Evolutionary conservation across 768 basidiomycete species (phyloP).

Genomic region (Kwoniella dejecticola): DNA sequence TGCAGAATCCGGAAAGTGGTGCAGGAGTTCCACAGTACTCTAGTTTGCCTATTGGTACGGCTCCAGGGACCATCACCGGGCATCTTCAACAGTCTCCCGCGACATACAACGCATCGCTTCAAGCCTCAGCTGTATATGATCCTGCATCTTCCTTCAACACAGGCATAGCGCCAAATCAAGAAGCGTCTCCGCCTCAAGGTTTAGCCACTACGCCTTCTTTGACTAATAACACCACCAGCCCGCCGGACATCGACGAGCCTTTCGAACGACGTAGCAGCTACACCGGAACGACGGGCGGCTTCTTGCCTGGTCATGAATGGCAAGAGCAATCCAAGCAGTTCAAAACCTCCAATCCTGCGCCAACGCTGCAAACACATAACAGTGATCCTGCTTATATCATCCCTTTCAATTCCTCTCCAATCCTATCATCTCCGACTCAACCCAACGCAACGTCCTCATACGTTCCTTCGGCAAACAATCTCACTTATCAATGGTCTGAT

Average conservation of each 20-base stretch:
- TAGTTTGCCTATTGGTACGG: not conserved
- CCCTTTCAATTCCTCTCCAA: not conserved
- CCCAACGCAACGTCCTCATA: not conserved
- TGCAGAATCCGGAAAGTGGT: not conserved
- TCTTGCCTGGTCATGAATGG: conserved; percentile 10
- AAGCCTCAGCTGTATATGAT: conserved; percentile 1
- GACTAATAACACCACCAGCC: conserved; percentile 42
- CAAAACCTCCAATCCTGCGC: not conserved
- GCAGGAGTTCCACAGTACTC: not conserved
- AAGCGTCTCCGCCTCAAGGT: conserved; percentile 13
- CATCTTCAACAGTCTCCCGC: conserved; percentile 5
- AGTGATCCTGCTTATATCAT: conserved; percentile 9
- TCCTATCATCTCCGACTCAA: conserved; percentile 14
- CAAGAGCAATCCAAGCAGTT: conserved; percentile 3
- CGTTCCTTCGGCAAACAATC: not conserved
- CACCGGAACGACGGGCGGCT: not conserved
- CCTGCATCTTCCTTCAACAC: too few species aligned
- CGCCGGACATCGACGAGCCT: conserved; percentile 33
- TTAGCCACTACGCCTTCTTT: conserved; percentile 40
- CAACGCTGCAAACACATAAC: conserved; percentile 5
- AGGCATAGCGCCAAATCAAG: not conserved
- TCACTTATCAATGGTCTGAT: conserved; percentile 6
- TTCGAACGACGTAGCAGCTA: conserved; percentile 24
- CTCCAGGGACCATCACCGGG: conserved; percentile 10
- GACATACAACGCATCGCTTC: not conserved